Evolutionary conservation across 2,329 filamentous ascomycete genomes (phyloP).

Genomic region (Nannizziopsis barbatae): DNA sequence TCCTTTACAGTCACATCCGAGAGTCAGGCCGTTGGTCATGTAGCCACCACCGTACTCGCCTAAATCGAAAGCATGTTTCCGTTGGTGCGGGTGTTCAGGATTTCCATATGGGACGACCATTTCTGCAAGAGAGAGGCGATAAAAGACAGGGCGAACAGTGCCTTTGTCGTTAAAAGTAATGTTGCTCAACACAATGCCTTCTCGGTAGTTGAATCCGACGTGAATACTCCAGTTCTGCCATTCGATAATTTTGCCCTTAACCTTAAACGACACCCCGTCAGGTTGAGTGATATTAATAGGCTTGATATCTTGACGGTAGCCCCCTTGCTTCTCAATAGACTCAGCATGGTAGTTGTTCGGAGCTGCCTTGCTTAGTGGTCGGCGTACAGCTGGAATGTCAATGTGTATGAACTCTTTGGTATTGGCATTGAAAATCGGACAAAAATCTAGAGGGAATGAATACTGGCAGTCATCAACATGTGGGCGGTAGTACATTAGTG

Average conservation of each 20-base stretch:
- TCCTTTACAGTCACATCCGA: conserved; percentile 60
- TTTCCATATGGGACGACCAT: conserved; percentile 75
- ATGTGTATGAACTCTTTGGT: conserved; percentile 70
- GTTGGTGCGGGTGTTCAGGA: conserved; percentile 39
- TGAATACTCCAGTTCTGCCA: conserved; percentile 96
- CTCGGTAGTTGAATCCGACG: conserved; percentile 87
- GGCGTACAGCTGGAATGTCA: conserved; percentile 65
- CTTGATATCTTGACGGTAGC: conserved; percentile 69
- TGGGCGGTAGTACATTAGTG: conserved; percentile 89
- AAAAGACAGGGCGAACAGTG: conserved; percentile 66
- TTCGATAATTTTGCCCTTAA: conserved; percentile 60
- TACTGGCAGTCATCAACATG: conserved; percentile 80
- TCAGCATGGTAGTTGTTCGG: conserved; percentile 71
- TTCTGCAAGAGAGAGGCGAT: conserved; percentile 76
- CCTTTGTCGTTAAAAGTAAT: conserved; percentile 83
- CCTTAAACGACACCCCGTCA: conserved; percentile 74
- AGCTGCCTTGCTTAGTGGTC: conserved; percentile 59
- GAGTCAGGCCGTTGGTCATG: conserved; percentile 39
- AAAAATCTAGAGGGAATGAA: conserved; percentile 84
- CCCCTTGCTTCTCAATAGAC: conserved; percentile 60
- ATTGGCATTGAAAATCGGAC: conserved; percentile 76
- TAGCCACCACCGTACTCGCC: conserved; percentile 40
- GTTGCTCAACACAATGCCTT: conserved; percentile 82
- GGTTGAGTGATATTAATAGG: conserved; percentile 80
- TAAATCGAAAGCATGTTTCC: conserved; percentile 39